phyloP scores from a whole-genome alignment of 2,329 filamentous ascomycete species.

The Cladosporium sp. region DNA sequence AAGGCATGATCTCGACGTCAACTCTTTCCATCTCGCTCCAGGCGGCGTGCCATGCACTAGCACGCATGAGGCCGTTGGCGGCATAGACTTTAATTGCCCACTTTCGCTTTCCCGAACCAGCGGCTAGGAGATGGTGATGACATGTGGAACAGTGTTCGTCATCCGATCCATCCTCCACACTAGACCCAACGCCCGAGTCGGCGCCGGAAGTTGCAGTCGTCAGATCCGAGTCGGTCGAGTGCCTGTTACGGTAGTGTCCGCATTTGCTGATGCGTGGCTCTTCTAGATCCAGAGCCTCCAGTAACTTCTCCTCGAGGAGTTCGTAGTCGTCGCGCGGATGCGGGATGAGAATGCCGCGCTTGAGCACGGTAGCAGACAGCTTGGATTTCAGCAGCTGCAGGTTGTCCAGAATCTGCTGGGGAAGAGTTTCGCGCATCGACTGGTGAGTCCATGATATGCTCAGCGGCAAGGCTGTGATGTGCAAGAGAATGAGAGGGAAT shows the following conservation, averaged over 20 bases:
- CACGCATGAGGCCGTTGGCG: conserved; percentile 89
- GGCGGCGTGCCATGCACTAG: conserved; percentile 87
- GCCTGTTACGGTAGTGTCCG: conserved; percentile 71
- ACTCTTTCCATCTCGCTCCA: conserved; percentile 99
- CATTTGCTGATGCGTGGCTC: conserved; percentile 72
- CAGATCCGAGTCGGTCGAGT: conserved; percentile 53
- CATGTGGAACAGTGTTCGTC: conserved; percentile 38
- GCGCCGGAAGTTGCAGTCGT: conserved; percentile 25
- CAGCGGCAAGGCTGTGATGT: conserved; percentile 74
- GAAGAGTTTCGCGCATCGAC: conserved; percentile 54
- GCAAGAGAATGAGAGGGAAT: conserved; percentile 72
- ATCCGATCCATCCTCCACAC: conserved; percentile 28
- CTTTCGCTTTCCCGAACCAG: conserved; percentile 51
- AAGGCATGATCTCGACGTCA: conserved; percentile 85
- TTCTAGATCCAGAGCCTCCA: conserved; percentile 73
- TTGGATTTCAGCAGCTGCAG: conserved; percentile 71
- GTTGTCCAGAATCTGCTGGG: conserved; percentile 55
- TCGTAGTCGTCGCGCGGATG: conserved; percentile 82
- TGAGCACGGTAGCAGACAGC: conserved; percentile 70
- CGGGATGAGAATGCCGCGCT: conserved; percentile 71
- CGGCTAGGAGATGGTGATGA: conserved; percentile 40
- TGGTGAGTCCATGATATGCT: conserved; percentile 62
- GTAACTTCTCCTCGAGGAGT: conserved; percentile 72
- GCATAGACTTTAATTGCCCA: conserved; percentile 89
- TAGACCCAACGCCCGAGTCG: conserved; percentile 37